Conservation (phyloP, 2,329 filamentous ascomycete genomes). For the Verticillium zaregamsianum region DNA sequence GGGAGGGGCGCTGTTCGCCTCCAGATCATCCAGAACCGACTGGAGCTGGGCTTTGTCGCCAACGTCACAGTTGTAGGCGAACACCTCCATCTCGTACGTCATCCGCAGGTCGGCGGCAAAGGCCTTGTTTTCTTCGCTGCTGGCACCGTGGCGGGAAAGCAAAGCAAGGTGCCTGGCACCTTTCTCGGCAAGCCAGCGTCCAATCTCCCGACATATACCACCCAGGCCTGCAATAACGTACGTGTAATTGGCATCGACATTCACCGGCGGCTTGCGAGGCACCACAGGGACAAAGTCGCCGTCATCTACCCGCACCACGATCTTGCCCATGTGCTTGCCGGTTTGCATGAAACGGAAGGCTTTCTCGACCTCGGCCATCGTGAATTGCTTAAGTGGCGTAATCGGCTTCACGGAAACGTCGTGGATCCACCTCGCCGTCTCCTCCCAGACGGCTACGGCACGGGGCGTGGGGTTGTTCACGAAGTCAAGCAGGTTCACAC, state of each 20-base stretch:
- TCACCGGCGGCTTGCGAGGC: not conserved
- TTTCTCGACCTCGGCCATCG: constrained; percentile 22
- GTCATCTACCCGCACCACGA: constrained; percentile 26
- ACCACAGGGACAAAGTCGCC: not conserved
- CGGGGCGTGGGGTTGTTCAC: too few relatives aligned
- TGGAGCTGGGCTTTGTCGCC: too few relatives aligned
- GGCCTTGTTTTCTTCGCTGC: too few relatives aligned
- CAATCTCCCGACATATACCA: constrained; percentile 22
- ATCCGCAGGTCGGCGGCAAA: too few relatives aligned
- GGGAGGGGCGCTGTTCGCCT: too few relatives aligned
- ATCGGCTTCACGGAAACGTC: too few relatives aligned
- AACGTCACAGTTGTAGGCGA: too few relatives aligned
- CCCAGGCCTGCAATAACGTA: constrained; percentile 27
- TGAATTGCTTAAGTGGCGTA: constrained; percentile 18
- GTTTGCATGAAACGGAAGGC: constrained; percentile 39
- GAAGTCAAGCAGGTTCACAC: too few relatives aligned
- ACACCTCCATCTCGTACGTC: too few relatives aligned
- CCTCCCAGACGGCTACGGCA: too few relatives aligned
- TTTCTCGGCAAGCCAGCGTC: constrained; percentile 22
- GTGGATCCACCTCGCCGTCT: too few relatives aligned
- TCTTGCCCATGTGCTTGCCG: constrained; percentile 38
- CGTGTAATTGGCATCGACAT: constrained; percentile 14
- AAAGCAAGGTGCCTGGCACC: constrained; percentile 22
- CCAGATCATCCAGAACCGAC: too few relatives aligned
- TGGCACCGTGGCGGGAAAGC: constrained; percentile 20